A percentile compares a stretch with the other conserved stretches of the same genome.
Conservation (phyloP, 805 yeast genomes). For the Candida insectorum region DNA sequence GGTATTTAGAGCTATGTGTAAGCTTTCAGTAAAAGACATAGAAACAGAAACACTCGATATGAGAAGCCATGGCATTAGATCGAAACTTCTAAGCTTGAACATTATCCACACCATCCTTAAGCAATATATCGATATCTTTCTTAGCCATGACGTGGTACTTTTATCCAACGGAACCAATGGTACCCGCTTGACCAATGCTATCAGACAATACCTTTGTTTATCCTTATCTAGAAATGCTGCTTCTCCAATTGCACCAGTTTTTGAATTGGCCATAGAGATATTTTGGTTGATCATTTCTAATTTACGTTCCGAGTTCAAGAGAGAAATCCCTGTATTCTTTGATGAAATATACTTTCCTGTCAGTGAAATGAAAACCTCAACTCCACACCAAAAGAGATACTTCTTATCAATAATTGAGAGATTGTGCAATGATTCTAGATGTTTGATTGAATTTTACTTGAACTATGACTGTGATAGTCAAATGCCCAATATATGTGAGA, state of each 20-base stretch:
- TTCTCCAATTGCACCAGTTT: conserved; percentile 85
- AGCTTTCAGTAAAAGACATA: conserved; percentile 78
- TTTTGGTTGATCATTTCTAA: conserved; percentile 86
- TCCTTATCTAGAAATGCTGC: conserved; percentile 90
- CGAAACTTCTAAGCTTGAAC: conserved; percentile 84
- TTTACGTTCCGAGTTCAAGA: conserved; percentile 81
- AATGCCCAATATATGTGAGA: conserved; percentile 83
- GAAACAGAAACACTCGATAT: conserved; percentile 76
- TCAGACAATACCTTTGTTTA: conserved; percentile 79
- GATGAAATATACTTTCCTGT: conserved; percentile 93
- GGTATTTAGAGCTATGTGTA: conserved; percentile 92
- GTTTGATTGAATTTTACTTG: conserved; percentile 86
- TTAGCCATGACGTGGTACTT: conserved; percentile 55
- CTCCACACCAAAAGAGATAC: conserved; percentile 89
- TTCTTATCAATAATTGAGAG: conserved; percentile 77
- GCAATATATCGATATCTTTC: conserved; percentile 80
- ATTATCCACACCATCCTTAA: conserved; percentile 81
- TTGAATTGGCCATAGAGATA: conserved; percentile 86
- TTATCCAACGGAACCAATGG: conserved; percentile 46
- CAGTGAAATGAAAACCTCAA: conserved; percentile 85
- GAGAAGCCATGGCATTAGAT: conserved; percentile 90
- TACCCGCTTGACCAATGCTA: conserved; percentile 69
- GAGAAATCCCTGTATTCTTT: conserved; percentile 90
- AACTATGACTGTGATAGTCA: conserved; percentile 91
- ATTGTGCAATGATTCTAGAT: conserved; percentile 82